Evolutionary conservation across 1,139 yeast species (phyloP).

Genomic region (Yamadazyma friedrichii): DNA sequence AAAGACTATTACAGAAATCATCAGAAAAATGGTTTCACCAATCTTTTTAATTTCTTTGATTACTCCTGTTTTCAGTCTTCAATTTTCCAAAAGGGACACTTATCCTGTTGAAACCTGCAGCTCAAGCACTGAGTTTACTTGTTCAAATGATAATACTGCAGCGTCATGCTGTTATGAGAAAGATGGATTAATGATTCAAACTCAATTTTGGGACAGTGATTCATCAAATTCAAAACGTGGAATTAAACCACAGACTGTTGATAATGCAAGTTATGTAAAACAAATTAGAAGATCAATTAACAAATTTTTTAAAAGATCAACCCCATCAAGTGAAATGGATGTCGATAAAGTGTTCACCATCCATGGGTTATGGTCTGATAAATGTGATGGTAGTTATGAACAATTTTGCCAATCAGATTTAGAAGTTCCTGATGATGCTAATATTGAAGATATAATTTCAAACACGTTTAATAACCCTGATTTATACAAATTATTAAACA

Average conservation of each 20-base stretch:
- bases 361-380: conserved; percentile 44
- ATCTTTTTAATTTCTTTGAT: conserved; percentile 6
- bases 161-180: conserved; percentile 31
- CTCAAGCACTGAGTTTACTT: conserved; percentile 20
- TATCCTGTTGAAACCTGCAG: conserved; percentile 8
- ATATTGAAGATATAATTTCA: conserved; percentile 30
- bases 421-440: conserved; percentile 25
- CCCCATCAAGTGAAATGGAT: conserved; percentile 12
- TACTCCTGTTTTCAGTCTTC: conserved; percentile 3
- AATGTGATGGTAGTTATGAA: conserved; percentile 36
- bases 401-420: conserved; percentile 31
- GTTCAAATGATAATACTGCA: conserved; percentile 26
- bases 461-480: conserved; percentile 27
- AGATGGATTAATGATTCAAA: conserved; percentile 34
- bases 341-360: conserved; percentile 31
- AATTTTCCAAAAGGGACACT: conserved; percentile 1
- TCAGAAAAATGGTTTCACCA: no score
- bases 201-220: conserved; percentile 44
- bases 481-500: conserved; percentile 30
- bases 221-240: conserved; percentile 11
- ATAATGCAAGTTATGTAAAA: conserved; percentile 8
- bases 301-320: no score
- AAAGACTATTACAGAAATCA: conserved; percentile 7
- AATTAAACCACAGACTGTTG: conserved; percentile 10
- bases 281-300: conserved; percentile 2